phyloP scores from a whole-genome alignment of 2,329 filamentous ascomycete genomes.

The Claviceps paspali region DNA sequence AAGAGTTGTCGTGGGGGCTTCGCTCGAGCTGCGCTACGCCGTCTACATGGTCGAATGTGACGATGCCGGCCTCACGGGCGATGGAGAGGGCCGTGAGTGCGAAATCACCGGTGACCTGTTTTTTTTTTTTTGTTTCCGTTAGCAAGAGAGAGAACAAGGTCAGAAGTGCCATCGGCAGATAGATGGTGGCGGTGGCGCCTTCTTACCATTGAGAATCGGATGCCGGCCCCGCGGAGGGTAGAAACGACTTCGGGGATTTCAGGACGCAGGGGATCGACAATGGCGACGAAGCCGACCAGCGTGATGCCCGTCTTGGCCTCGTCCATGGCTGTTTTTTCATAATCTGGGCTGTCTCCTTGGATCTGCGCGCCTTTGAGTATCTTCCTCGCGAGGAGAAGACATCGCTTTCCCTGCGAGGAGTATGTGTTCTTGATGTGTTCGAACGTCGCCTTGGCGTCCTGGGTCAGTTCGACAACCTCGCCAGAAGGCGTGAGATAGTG shows the following conservation, averaged over 20 bases:
- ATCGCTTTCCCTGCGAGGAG: conserved; percentile 53
- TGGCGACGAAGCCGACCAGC: conserved; percentile 59
- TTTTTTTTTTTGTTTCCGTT: too few relatives aligned
- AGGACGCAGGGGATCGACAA: conserved; percentile 62
- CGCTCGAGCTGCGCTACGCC: conserved; percentile 35
- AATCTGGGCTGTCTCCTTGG: conserved; percentile 19
- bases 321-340: conserved; percentile 40
- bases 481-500: conserved; percentile 42
- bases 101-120: conserved; percentile 57
- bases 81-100: conserved; percentile 61
- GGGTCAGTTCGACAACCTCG: conserved; percentile 32
- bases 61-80: conserved; percentile 55
- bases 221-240: conserved; percentile 53
- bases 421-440: conserved; percentile 50
- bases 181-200: background rate
- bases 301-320: conserved; percentile 42
- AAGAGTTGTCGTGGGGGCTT: conserved; percentile 6
- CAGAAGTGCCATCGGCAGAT: background rate
- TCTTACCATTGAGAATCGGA: conserved; percentile 60
- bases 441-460: conserved; percentile 27
- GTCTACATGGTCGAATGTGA: conserved; percentile 41
- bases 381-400: conserved; percentile 52
- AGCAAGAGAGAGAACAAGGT: background rate
- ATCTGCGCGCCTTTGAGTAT: conserved; percentile 27
- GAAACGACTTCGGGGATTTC: conserved; percentile 54